Percentiles rank a stretch among this genome's conserved stretches.
These are phyloP conservation scores for Ashbya aceris DNA, from an alignment of 1,139 yeast genomes.

Conservation along the genomic window DNA sequence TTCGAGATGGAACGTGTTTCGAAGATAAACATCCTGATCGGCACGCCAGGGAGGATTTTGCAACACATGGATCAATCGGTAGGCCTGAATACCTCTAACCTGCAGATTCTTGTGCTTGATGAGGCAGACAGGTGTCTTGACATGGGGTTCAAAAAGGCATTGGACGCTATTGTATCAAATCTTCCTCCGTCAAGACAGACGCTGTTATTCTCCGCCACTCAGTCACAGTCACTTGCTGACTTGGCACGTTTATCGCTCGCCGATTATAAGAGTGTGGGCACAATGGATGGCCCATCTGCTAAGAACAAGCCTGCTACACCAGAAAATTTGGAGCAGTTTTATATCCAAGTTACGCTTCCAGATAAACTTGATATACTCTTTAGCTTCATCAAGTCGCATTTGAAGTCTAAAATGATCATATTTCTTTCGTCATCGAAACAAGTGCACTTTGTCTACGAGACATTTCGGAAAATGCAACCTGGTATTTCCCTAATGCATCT, in stretches of 20 bases:
- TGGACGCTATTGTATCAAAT: conserved; percentile 78
- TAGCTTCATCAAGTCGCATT: conserved; percentile 84
- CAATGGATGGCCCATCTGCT: conserved; percentile 33
- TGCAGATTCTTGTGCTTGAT: conserved; percentile 79
- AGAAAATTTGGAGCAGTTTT: conserved; percentile 73
- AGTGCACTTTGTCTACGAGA: conserved; percentile 87
- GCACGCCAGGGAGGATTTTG: conserved; percentile 91
- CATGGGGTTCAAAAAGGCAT: conserved; percentile 88
- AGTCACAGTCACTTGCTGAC: conserved; percentile 77
- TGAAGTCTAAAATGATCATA: conserved; percentile 76
- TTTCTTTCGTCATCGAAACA: conserved; percentile 90
- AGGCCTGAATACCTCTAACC: conserved; percentile 68
- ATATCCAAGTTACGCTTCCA: conserved; percentile 57
- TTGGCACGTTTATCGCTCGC: conserved; percentile 81
- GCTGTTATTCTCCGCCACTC: conserved; percentile 84
- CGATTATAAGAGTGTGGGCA: conserved; percentile 67
- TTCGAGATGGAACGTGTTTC: conserved; percentile 81
- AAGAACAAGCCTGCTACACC: conserved; percentile 60
- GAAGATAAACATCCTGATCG: conserved; percentile 77
- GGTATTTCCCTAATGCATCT: conserved; percentile 88
- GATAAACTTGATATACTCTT: conserved; percentile 81
- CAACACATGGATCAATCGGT: conserved; percentile 95
- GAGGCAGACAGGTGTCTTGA: conserved; percentile 96
- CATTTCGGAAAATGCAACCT: conserved; percentile 86
- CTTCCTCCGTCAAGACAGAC: conserved; percentile 86